These are phyloP conservation scores for Dichotomocladium elegans DNA, from an alignment of 371 early-diverging fungal genomes.

Conservation along the genomic window DNA sequence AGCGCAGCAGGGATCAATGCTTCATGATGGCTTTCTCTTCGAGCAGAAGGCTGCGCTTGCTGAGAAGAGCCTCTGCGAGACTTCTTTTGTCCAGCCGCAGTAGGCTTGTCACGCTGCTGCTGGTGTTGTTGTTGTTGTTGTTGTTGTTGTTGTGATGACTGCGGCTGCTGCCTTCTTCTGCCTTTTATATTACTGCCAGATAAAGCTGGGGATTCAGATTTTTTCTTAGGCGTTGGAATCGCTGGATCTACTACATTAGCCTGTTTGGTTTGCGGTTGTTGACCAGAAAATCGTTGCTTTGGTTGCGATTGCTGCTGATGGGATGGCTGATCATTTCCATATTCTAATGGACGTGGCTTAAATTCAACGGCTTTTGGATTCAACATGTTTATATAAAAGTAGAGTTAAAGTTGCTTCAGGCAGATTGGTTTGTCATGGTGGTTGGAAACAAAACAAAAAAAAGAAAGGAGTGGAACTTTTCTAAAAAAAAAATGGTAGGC, in stretches of 20 bases:
- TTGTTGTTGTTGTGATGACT: too few relatives aligned
- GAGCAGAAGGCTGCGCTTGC: not conserved
- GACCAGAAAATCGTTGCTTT: not conserved
- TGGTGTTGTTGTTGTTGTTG: not conserved
- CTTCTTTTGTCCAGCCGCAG: too few relatives aligned
- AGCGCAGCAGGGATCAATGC: not conserved
- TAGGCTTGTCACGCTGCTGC: too few relatives aligned
- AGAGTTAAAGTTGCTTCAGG: too few relatives aligned
- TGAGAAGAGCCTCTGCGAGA: too few relatives aligned
- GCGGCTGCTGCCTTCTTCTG: not conserved
- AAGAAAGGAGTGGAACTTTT: too few relatives aligned
- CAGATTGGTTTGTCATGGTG: too few relatives aligned
- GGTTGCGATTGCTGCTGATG: not conserved
- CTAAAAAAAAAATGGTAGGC: too few relatives aligned
- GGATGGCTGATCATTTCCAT: not conserved
- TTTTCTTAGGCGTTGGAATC: not conserved
- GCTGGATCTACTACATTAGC: not conserved
- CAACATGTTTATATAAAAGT: constrained; percentile 1
- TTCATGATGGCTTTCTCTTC: not conserved
- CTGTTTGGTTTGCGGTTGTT: not conserved
- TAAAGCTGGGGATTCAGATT: not conserved
- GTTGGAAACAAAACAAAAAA: not conserved
- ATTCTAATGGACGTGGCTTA: not conserved
- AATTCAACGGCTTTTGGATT: constrained; percentile 13
- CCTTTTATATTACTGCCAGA: not conserved